phyloP scores from a whole-genome alignment of 2,329 filamentous ascomycete species.

The Colletotrichum cuscutae region DNA sequence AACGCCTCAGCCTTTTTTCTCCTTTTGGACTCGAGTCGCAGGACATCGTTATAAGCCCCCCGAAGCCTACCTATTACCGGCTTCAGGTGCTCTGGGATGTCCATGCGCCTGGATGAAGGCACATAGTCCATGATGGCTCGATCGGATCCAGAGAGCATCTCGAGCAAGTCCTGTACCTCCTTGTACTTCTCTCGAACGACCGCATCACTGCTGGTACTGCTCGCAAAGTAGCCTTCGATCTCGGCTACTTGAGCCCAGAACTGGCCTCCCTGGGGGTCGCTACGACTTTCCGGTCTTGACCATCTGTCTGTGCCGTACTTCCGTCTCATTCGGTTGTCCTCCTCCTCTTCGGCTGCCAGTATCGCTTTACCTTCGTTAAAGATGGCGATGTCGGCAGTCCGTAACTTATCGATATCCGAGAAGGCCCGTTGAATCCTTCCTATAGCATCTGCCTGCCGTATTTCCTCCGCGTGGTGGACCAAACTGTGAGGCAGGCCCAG shows the following conservation, averaged over 20 bases:
- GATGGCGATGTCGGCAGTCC: constrained; percentile 78
- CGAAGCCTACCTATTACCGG: constrained; percentile 81
- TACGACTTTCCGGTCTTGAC: constrained; percentile 75
- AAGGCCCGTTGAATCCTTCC: constrained; percentile 82
- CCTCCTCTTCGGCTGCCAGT: constrained; percentile 81
- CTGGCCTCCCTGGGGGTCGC: constrained; percentile 73
- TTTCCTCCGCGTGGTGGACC: constrained; percentile 91
- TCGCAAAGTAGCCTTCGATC: constrained; percentile 87
- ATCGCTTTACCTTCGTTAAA: constrained; percentile 87
- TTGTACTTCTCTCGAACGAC: constrained; percentile 82
- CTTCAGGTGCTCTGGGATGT: constrained; percentile 84
- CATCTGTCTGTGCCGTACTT: constrained; percentile 92
- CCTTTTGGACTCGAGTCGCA: constrained; percentile 82
- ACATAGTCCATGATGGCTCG: constrained; percentile 88
- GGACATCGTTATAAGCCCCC: constrained; percentile 85
- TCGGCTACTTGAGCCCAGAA: constrained; percentile 80
- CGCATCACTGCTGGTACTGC: constrained; percentile 64
- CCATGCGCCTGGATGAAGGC: constrained; percentile 82
- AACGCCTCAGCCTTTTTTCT: constrained; percentile 83
- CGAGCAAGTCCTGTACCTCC: constrained; percentile 78
- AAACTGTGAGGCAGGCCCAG: constrained; percentile 87
- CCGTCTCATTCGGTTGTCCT: constrained; percentile 79
- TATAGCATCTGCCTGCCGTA: constrained; percentile 89
- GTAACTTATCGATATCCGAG: constrained; percentile 90
- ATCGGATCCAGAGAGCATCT: constrained; percentile 81